Conservation (phyloP, 805 yeast genomes). For the Yamadazyma scolyti region DNA sequence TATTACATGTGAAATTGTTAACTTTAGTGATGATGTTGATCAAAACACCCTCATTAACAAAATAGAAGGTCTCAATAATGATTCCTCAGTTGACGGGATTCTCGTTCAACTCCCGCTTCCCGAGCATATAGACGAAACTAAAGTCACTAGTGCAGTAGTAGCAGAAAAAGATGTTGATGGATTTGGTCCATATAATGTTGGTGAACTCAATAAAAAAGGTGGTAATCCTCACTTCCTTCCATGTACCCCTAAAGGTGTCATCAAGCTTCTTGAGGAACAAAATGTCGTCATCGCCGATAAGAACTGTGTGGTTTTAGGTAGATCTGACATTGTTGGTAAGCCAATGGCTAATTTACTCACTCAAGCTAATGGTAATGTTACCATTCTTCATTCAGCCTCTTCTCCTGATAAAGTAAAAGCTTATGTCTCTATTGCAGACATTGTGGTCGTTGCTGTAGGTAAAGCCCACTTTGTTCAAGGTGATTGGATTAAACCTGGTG, state of each 20-base stretch:
- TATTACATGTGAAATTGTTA: slow-evolving; percentile 57
- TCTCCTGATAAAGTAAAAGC: slow-evolving; percentile 44
- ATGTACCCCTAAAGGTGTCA: slow-evolving; percentile 81
- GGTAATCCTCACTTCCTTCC: slow-evolving; percentile 73
- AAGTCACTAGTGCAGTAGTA: slow-evolving; percentile 61
- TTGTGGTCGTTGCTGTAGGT: slow-evolving; percentile 78
- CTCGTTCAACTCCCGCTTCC: slow-evolving; percentile 79
- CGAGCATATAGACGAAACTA: slow-evolving; percentile 61
- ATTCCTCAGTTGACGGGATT: slow-evolving; percentile 63
- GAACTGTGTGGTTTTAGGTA: slow-evolving; percentile 78
- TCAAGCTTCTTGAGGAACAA: slow-evolving; percentile 57
- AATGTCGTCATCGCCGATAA: slow-evolving; percentile 58
- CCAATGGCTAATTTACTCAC: slow-evolving; percentile 72
- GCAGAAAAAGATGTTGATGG: slow-evolving; percentile 81
- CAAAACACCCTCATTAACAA: slow-evolving; percentile 53
- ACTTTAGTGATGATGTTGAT: slow-evolving; percentile 52
- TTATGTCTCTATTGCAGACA: slow-evolving; percentile 60
- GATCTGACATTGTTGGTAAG: slow-evolving; percentile 83
- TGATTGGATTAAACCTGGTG: slow-evolving; percentile 67
- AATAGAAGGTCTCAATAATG: slow-evolving; percentile 56
- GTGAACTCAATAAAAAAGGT: slow-evolving; percentile 70
- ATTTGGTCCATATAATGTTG: slow-evolving; percentile 72
- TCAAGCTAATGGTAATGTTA: slow-evolving; percentile 72
- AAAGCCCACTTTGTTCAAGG: slow-evolving; percentile 66
- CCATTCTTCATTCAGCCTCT: slow-evolving; percentile 69